Base-by-base conservation (phyloP, 441 rosid species). In the Erodium trifolium region DNA sequence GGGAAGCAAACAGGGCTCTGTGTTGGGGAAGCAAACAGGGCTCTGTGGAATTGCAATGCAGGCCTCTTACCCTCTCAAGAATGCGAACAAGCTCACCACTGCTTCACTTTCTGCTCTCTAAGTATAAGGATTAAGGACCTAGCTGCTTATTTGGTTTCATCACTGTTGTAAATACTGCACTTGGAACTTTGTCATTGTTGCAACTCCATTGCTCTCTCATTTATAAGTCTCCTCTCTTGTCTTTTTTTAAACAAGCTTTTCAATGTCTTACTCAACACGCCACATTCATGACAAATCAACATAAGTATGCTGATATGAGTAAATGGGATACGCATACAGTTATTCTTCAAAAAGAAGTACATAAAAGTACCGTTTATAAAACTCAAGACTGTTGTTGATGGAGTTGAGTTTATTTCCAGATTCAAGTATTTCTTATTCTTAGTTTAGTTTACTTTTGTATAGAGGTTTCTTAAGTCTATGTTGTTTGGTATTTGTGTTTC, bases 21-120 rank as follows among this genome's bases (percentile, higher is more conserved):
- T 74, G 31, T 65, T 66, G 29, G 37, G 12, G 1, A 76, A 73
- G 5, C 74, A 74, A n/a, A 37, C 77, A 0, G 90, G 93, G 60
- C 84, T 78, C 73, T 86, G 93, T 69, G 93, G 93, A 29, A 86
- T 88, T 65, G 84, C 89, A 0, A 72, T 83, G 77, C 84, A 83
- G 78, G 85, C 93, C 27, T 86, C 93, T 31, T 88, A 86, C 69
- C 93, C 93, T n/a, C 63, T 83, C 70, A 88, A 88, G 84, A 71
- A 39, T 3, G 43, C 8, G 8, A 39, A 11, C 47, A 23, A 23
- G 1, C 27, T 23, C 27, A 23, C 27, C 27, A 23, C 27, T 23
- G 27, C 27, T 23, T 23, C 27, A 23, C 27, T 23, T 23, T 23
- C 27, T 23, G 0, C 27, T 23, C 27, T 23, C 27, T 23, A 2